A percentile compares a stretch with the other conserved stretches of the same genome.
Conservation (phyloP, 2,329 filamentous ascomycete species). For the Fusarium transvaalense region DNA sequence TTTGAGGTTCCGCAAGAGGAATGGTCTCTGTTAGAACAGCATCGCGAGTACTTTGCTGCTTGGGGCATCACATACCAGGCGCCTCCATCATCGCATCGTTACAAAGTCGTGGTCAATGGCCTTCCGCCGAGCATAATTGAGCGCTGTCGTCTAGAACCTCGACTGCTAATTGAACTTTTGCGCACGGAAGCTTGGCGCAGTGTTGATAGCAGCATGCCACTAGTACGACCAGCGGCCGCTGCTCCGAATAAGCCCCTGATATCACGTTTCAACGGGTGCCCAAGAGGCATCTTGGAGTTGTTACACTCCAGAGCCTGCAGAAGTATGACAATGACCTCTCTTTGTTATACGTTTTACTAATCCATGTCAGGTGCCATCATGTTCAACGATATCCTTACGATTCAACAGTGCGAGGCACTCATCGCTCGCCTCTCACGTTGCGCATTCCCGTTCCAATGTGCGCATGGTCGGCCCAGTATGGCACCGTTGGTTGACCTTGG, state of each 20-base stretch:
- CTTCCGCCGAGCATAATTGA: conserved; percentile 81
- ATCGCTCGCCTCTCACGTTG: conserved; percentile 70
- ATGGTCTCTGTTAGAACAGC: conserved; percentile 65
- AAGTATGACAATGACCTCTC: conserved; percentile 58
- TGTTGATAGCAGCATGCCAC: conserved; percentile 58
- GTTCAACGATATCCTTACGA: conserved; percentile 80
- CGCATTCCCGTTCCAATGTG: conserved; percentile 84
- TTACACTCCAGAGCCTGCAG: conserved; percentile 82
- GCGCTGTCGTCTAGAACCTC: conserved; percentile 79
- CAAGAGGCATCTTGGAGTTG: conserved; percentile 79
- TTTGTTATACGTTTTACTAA: conserved; percentile 11
- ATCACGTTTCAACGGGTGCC: conserved; percentile 74
- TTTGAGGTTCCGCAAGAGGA: conserved; percentile 77
- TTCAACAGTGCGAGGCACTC: conserved; percentile 69
- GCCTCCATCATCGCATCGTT: conserved; percentile 43
- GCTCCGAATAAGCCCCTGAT: conserved; percentile 64
- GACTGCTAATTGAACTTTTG: conserved; percentile 78
- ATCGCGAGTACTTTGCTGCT: conserved; percentile 68
- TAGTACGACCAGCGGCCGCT: conserved; percentile 3
- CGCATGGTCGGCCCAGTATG: conserved; percentile 79
- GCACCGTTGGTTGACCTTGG: conserved; percentile 70
- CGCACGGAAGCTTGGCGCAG: conserved; percentile 79
- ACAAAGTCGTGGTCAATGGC: conserved; percentile 62
- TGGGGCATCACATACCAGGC: conserved; percentile 80
- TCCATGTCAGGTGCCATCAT: conserved; percentile 72